These are phyloP conservation scores for Nannizzia gypsea DNA, from an alignment of 2,329 filamentous ascomycete genomes.

Conservation along the genomic window DNA sequence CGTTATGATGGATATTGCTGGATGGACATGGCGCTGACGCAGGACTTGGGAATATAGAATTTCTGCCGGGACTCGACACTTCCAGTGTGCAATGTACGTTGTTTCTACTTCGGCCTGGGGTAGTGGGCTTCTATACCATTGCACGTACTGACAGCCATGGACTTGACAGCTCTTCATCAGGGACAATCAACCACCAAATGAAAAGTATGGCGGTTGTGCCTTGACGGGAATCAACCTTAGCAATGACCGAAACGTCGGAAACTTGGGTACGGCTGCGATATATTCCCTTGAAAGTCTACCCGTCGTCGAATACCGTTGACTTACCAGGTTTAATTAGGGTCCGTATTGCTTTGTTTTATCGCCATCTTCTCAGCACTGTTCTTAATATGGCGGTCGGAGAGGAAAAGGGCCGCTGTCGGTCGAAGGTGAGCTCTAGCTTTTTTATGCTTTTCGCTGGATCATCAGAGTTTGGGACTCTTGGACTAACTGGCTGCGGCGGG, in stretches of 20 bases:
- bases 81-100: conserved; percentile 71
- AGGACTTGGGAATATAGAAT: conserved; percentile 41
- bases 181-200: conserved; percentile 47
- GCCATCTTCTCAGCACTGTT: conserved; percentile 58
- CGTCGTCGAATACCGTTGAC: neutral
- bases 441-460: conserved; percentile 30
- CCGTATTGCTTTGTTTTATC: conserved; percentile 68
- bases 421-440: conserved; percentile 54
- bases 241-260: conserved; percentile 56
- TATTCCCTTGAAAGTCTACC: neutral
- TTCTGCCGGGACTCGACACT: conserved; percentile 77
- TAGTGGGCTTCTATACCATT: neutral
- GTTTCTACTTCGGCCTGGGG: conserved; percentile 25
- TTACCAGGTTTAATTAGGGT: conserved; percentile 44
- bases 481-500: neutral
- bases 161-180: conserved; percentile 55
- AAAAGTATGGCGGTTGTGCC: conserved; percentile 57
- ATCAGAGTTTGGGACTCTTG: neutral
- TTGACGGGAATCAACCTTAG: conserved; percentile 64
- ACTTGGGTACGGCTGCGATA: conserved; percentile 54
- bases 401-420: conserved; percentile 86
- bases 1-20: neutral
- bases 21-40: conserved; percentile 4
- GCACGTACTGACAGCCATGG: conserved; percentile 16
- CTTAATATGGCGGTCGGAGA: conserved; percentile 68